Base-by-base conservation (phyloP, 2,329 filamentous ascomycete genomes). In the Hypoxylon sp. region DNA sequence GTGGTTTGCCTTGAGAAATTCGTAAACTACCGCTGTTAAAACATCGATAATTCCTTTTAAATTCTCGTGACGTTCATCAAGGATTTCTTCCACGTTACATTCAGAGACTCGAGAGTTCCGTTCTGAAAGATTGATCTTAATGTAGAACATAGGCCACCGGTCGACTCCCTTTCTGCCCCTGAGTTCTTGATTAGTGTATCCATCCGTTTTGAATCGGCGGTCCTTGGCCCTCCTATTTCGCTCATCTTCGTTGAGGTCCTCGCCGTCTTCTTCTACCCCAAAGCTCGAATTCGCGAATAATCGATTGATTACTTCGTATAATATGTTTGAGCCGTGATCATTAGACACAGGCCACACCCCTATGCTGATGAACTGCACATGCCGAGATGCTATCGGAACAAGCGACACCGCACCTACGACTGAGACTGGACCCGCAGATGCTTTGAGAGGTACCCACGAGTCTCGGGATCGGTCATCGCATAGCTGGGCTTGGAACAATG, bases 131-230 rank as follows among this genome's bases (percentile, higher is more conserved):
- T 83, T 80, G 36, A 97, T 86, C 28, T 88, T 88, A n/a, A 98
- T 80, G 73, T 90, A 91, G 74, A 97, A 98, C 90, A 95, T 95
- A 0, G 95, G 94, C 89, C 93, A 96, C 55, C 89, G 87, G 74
- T 98, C 93, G 9, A 94, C 82, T 0, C 89, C 85, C 75, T 93
- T 95, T 46, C 83, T 85, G 11, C 80, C 79, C 74, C 83, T 88
- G 38, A 86, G 71, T 63, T 89, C 86, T 68, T 80, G 85, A 32
- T 77, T 80, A 0, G 83, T 86, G 60, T 82, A 86, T 1, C 81
- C 81, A 28, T 85, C 82, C 5, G 74, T 78, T 63, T 84, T 87
- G 64, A 75, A 62, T 71, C 61, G 73, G n/a, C 64, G 56, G 28
- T 76, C 72, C 25, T 74, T 63, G 13, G 53, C 49, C 53, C 55